Evolutionary conservation across 352 stramenopile genomes (phyloP), one percentile per base, ranked within the genome.

Genomic region (Phytopythium boreale): DNA sequence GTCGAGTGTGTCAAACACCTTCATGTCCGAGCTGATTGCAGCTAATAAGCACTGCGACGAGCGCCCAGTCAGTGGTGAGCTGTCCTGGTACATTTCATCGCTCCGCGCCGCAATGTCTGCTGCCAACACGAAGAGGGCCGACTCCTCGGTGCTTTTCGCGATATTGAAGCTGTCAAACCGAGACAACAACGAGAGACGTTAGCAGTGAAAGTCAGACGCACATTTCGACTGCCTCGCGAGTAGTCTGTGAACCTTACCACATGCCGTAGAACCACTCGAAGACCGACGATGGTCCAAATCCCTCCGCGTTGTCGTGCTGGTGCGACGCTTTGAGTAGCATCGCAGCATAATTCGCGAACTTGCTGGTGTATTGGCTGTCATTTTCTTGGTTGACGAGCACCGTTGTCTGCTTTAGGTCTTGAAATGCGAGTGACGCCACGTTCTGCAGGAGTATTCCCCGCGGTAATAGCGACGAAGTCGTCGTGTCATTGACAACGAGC

Each of bases 181-280:
- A 17, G 3, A 22, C 53, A 19, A 14, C 12, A 36, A 22, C 22
- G n/a, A 15, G 24, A 4, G 2, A 12, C 9, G 24, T 34, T 36
- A 55, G 14, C 2, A 39, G 1, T 7, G 10, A 2, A 15, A 24
- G 20, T 26, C 43, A 49, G 12, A 49, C 19, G 20, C 43, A 12
- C 1, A 39, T 12, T 29, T 19, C 8, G 4, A 26, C 12, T 11
- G 24, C 36, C 26, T 56, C 15, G 20, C 11, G 19, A 50, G 22
- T 1, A 49, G 3, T 15, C 24, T 39, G 37, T 4, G 27, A 39
- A 22, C 7, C 61, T 36, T 73, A 94, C 85, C 83, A 88, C 70
- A 85, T 91, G 29, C 70, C 67, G 63, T 86, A 94, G 50, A 94
- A 94, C 85, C 85, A 94, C 55, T 87, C 73, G 26, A 89, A 84